Evolutionary conservation across 2,329 filamentous ascomycete species (phyloP).

Genomic region (Hypoxylon sp.): DNA sequence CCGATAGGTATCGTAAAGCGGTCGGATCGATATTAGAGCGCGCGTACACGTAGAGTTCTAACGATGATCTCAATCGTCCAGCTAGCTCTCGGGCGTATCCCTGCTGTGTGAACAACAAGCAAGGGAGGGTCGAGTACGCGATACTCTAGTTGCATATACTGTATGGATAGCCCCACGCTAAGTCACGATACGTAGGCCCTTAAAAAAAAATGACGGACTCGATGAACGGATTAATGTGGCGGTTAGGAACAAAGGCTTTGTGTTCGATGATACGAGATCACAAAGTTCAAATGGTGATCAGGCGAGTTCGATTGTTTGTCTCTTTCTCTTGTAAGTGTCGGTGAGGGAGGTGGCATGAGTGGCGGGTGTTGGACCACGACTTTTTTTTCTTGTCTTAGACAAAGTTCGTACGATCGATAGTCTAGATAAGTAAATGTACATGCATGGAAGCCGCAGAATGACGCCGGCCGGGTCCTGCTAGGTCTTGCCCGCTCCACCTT

Average conservation of each 20-base stretch:
- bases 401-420: constrained; percentile 42
- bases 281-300: neutral
- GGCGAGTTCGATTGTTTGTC: neutral
- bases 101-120: constrained; percentile 18
- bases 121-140: constrained; percentile 27
- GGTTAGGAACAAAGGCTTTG: constrained; percentile 12
- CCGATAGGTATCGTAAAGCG: constrained; percentile 22
- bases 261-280: neutral
- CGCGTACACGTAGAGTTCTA: constrained; percentile 28
- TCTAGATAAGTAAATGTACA: constrained; percentile 22
- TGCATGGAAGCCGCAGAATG: constrained; percentile 36
- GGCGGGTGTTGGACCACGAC: constrained; percentile 30
- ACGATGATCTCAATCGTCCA: constrained; percentile 36
- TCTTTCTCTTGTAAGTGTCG: constrained; percentile 14
- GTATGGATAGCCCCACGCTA: constrained; percentile 27
- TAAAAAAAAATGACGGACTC: constrained; percentile 9
- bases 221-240: constrained; percentile 7
- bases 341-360: constrained; percentile 31
- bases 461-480: constrained; percentile 15
- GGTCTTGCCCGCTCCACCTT: constrained; percentile 27
- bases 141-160: constrained; percentile 6
- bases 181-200: constrained; percentile 11
- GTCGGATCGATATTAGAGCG: constrained; percentile 16
- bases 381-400: constrained; percentile 21
- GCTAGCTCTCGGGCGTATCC: constrained; percentile 22